These are phyloP conservation scores for Xanthoconium stramineum DNA, from an alignment of 768 basidiomycete species.

Conservation along the genomic window DNA sequence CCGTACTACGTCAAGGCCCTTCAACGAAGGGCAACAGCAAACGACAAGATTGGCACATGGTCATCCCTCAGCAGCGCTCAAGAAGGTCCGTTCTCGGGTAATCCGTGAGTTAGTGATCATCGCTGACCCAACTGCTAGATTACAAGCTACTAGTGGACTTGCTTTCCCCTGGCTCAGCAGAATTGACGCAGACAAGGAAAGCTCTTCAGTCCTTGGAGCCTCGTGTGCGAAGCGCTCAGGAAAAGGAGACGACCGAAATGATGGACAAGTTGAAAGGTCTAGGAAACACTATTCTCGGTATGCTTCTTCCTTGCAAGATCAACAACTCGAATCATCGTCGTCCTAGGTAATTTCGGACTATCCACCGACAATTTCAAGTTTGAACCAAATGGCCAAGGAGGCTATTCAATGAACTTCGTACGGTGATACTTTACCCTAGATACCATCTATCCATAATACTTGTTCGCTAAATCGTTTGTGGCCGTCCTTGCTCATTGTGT, in stretches of 20 bases:
- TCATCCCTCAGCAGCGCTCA: slow-evolving; percentile 75
- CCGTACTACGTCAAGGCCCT: slow-evolving; percentile 84
- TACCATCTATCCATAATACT: neutral
- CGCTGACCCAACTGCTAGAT: slow-evolving; percentile 46
- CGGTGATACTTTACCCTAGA: slow-evolving; percentile 32
- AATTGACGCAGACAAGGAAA: slow-evolving; percentile 44
- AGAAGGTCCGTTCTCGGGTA: slow-evolving; percentile 55
- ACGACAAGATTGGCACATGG: slow-evolving; percentile 81
- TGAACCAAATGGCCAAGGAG: slow-evolving; percentile 90
- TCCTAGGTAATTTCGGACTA: slow-evolving; percentile 83
- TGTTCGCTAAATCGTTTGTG: neutral
- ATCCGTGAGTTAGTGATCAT: neutral
- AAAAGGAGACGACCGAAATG: slow-evolving; percentile 89
- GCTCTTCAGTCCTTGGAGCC: slow-evolving; percentile 58
- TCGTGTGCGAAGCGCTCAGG: slow-evolving; percentile 72
- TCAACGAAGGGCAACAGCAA: slow-evolving; percentile 83
- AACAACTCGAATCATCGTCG: neutral
- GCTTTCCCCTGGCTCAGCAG: slow-evolving; percentile 52
- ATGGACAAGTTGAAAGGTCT: slow-evolving; percentile 87
- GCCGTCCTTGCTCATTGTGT: neutral
- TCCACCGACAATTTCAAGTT: slow-evolving; percentile 98
- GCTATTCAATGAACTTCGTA: slow-evolving; percentile 89
- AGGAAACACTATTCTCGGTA: slow-evolving; percentile 87
- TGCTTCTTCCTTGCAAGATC: slow-evolving; percentile 13
- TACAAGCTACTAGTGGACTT: slow-evolving; percentile 69